Evolutionary conservation across 495 filamentous ascomycete genomes (phyloP).

Genomic region (Neurospora tetraspora): DNA sequence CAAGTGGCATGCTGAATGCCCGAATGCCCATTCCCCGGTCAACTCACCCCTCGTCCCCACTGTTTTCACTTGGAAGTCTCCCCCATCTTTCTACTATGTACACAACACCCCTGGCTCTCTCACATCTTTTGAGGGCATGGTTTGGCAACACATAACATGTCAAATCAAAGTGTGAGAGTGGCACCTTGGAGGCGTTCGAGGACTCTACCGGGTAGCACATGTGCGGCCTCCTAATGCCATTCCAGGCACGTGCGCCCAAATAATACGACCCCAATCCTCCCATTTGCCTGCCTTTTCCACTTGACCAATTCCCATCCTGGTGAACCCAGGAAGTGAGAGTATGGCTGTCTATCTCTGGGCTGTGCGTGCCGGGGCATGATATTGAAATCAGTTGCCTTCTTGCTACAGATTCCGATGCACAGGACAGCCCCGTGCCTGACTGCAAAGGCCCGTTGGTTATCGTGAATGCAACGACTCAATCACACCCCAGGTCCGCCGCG

Average conservation of each 20-base stretch:
- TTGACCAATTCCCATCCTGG: neutral
- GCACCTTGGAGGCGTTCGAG: neutral
- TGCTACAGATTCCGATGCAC: neutral
- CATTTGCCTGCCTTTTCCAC: neutral
- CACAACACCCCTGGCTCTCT: neutral
- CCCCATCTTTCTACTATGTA: neutral
- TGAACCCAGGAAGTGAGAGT: neutral
- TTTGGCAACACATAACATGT: neutral
- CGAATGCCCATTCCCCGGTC: neutral
- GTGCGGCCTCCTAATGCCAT: neutral
- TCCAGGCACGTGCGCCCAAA: neutral
- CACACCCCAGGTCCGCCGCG: neutral
- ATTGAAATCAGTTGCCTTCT: neutral
- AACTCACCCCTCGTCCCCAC: neutral
- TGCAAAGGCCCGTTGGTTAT: neutral
- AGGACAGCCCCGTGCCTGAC: neutral
- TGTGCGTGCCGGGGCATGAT: neutral
- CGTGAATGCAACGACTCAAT: neutral
- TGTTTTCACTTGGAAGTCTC: neutral
- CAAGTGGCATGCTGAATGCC: neutral
- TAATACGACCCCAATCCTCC: neutral
- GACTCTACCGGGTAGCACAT: neutral
- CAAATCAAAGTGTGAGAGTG: neutral
- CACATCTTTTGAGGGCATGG: neutral
- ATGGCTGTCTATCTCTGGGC: neutral